Evolutionary conservation across 2,329 filamentous ascomycete species (phyloP).

Genomic region (Calonectria multiphialidica): DNA sequence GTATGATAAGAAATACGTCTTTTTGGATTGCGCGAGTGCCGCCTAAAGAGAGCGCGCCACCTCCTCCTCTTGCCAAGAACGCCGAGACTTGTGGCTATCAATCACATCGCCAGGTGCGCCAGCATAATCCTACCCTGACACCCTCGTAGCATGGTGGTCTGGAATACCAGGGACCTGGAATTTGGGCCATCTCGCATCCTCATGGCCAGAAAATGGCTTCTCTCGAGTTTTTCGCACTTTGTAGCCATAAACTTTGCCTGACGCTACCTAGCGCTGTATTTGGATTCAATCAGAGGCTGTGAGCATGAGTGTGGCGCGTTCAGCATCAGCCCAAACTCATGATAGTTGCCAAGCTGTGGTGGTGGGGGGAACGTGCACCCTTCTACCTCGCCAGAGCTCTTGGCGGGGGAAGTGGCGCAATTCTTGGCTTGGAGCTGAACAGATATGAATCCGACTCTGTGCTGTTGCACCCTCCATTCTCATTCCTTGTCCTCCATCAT

Average conservation of each 20-base stretch:
- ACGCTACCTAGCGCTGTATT: neutral
- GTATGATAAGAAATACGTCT: neutral
- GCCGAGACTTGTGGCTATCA: neutral
- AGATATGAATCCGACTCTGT: slow-evolving; percentile 5
- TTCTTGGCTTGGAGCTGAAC: slow-evolving; percentile 16
- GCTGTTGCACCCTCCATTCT: slow-evolving; percentile 3
- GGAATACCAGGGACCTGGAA: neutral
- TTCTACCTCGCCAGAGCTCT: slow-evolving; percentile 9
- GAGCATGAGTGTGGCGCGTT: slow-evolving; percentile 1
- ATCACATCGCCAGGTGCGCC: neutral
- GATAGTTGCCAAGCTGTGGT: slow-evolving; percentile 4
- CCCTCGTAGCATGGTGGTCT: neutral
- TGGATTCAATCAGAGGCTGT: neutral
- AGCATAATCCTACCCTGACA: neutral
- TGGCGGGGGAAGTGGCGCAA: slow-evolving; percentile 16
- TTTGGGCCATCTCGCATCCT: neutral
- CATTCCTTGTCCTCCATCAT: neutral
- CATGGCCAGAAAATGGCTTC: neutral
- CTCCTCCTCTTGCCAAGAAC: slow-evolving; percentile 15
- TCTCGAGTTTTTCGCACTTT: neutral
- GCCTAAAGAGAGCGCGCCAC: neutral
- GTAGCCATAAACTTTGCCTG: neutral
- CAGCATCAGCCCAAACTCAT: slow-evolving; percentile 2
- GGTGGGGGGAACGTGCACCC: slow-evolving; percentile 24
- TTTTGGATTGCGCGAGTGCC: neutral